Percentiles rank a stretch among this genome's conserved stretches.
Evolutionary conservation across 305 asterid genomes (phyloP).

Genomic region (Fraxinus sp.): DNA sequence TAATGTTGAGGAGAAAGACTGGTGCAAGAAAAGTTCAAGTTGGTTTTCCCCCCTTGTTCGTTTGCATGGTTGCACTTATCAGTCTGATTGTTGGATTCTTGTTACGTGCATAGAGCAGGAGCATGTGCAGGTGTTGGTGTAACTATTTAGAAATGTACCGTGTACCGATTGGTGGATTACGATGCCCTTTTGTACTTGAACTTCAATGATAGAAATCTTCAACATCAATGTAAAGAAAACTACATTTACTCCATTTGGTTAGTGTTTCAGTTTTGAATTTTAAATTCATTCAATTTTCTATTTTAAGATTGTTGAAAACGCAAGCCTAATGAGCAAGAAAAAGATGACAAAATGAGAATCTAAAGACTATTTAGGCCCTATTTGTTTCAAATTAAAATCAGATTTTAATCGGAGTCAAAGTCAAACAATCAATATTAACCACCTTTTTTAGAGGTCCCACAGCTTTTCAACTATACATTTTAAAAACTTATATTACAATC

Average conservation of each 20-base stretch:
- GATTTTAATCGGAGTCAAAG: no score
- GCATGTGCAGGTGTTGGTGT: not conserved
- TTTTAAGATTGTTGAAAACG: not conserved
- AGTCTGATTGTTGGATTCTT: constrained; percentile 54
- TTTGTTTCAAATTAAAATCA: no score
- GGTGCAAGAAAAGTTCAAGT: constrained; percentile 47
- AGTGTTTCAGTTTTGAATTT: not conserved
- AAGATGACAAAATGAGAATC: not conserved
- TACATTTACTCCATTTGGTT: constrained; percentile 6
- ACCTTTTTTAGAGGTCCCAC: no score
- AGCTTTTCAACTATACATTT: no score
- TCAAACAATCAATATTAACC: no score
- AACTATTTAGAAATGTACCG: constrained; percentile 19
- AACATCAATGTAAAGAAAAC: constrained; percentile 30
- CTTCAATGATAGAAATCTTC: constrained; percentile 26
- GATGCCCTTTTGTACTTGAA: constrained; percentile 21
- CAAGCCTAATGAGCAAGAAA: not conserved
- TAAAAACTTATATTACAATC: no score
- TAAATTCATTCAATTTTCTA: not conserved
- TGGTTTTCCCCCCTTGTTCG: constrained; percentile 78
- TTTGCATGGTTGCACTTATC: constrained; percentile 69
- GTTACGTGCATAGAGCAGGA: constrained; percentile 35
- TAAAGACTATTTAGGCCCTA: not conserved
- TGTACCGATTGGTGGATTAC: constrained; percentile 27
- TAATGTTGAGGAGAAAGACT: constrained; percentile 35